Base-by-base conservation (phyloP, 1,284 basidiomycete genomes). In the Malassezia equina region DNA sequence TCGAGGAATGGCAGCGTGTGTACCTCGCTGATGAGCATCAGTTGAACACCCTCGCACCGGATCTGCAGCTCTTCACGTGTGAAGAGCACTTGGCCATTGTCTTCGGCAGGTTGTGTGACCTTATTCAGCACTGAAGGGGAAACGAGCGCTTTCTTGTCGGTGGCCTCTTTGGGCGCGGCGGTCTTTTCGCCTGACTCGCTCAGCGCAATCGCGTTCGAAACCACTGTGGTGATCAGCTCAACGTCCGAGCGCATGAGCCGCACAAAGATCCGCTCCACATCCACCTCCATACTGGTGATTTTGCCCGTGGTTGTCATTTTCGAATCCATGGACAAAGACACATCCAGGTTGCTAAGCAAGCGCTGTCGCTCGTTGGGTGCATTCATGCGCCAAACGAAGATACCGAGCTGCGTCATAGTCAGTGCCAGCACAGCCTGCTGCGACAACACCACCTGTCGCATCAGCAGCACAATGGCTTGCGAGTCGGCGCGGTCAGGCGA, bases 1-100 rank as follows among this genome's bases (percentile, higher is more conserved):
- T 98, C 90, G 21, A 98, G 78, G 78, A 96, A 82, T 0, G 94
- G 94, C 67, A 96, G 85, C 66, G 96, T 91, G 67, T 98, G 87
- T 55, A 90, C 76, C 75, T 98, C 94, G 3, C 93, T 90, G 58
- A 99, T 94, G 29, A 99, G 79, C 44, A 99, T 83, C 28, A 98
- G 78, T 60, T 91, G 86, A 77, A 98, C 86, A 3, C 93, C 93
- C 2, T 62, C 69, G 42, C 67, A 62, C 43, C 63, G 64, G 32
- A 69, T 67, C 11, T 52, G 60, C 7, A 73, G 60, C 48, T 59
- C 58, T 42, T 74, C 71, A 39, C 72, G 71, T 9, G 71, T 51
- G 12, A 73, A 52, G n/a, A 74, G 58, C 7, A 74, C 52, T 54
- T 74, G 58, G 13, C 69, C 70, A 41, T 65, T 59, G 33, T 64